These are phyloP conservation scores for Citropsis articulata DNA, from an alignment of 345 rosid species.

Conservation along the genomic window DNA sequence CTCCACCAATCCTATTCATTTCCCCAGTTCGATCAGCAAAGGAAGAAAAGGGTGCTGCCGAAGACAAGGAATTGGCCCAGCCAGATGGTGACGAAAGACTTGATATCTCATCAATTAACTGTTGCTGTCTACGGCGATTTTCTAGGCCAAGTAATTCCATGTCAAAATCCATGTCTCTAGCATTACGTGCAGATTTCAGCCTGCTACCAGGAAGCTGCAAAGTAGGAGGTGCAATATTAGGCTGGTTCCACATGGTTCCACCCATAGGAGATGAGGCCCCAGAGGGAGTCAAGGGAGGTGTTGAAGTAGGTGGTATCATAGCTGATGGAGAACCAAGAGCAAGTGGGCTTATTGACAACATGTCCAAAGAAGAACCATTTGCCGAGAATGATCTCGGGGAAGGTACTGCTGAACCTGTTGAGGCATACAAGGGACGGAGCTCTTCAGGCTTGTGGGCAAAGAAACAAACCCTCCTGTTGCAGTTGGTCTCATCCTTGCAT, in stretches of 20 bases:
- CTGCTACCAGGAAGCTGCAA: conserved; percentile 85
- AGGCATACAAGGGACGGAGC: conserved; percentile 78
- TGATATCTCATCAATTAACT: conserved; percentile 50
- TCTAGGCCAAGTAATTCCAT: conserved; percentile 39
- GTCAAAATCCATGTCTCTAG: conserved; percentile 62
- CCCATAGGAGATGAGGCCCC: conserved; percentile 53
- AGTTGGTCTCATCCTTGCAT: conserved; percentile 80
- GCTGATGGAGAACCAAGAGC: conserved; percentile 56
- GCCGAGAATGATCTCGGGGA: conserved; percentile 68
- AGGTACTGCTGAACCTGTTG: conserved; percentile 83
- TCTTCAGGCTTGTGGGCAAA: conserved; percentile 89
- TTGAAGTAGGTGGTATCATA: conserved; percentile 46
- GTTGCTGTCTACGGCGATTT: conserved; percentile 33
- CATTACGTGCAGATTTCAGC: conserved; percentile 57
- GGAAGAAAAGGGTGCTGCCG: conserved; percentile 41
- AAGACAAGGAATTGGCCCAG: conserved; percentile 52
- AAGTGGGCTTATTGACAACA: conserved; percentile 58
- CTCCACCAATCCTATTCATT: conserved; percentile 53
- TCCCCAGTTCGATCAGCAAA: conserved; percentile 41
- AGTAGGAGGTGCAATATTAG: conserved; percentile 44
- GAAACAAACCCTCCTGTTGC: conserved; percentile 84
- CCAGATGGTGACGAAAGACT: conserved; percentile 55
- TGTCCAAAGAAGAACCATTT: conserved; percentile 50
- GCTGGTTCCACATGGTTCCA: conserved; percentile 55
- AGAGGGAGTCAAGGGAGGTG: conserved; percentile 68